These are phyloP conservation scores for Arthrobotrys megalospora DNA, from an alignment of 2,329 filamentous ascomycete species.

Conservation along the genomic window DNA sequence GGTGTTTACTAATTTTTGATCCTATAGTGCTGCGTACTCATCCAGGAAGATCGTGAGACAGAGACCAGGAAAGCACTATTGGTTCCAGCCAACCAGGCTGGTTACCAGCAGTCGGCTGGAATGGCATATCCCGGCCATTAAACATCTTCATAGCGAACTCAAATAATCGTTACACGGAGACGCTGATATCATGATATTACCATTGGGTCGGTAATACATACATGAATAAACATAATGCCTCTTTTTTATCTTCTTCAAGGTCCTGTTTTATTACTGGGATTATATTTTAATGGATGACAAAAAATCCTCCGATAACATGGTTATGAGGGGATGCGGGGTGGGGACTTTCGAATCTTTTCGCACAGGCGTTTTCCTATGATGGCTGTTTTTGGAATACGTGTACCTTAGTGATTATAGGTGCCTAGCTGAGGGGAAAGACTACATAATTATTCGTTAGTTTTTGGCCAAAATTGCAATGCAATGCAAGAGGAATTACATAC, in stretches of 20 bases:
- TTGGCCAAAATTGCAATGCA: constrained; percentile 1
- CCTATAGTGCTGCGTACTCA: constrained; percentile 71
- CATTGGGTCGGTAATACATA: not conserved
- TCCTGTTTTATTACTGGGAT: constrained; percentile 15
- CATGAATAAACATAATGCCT: not conserved
- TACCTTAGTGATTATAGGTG: too few relatives aligned
- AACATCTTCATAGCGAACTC: not conserved
- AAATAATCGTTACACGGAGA: constrained; percentile 5
- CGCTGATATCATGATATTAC: not conserved
- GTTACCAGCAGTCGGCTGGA: constrained; percentile 42
- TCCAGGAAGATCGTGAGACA: constrained; percentile 71
- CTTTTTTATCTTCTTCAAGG: not conserved
- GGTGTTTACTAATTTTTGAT: constrained; percentile 32
- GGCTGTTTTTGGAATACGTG: too few relatives aligned
- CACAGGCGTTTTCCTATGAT: constrained; percentile 6
- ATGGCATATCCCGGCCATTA: constrained; percentile 45
- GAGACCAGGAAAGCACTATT: constrained; percentile 51
- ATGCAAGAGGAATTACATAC: not conserved
- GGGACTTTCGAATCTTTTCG: not conserved
- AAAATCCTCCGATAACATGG: not conserved
- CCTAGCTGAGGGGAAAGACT: too few relatives aligned
- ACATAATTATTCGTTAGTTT: not conserved
- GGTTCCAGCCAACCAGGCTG: constrained; percentile 44
- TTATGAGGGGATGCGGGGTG: not conserved
- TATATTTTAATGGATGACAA: constrained; percentile 6